Evolutionary conservation across 768 basidiomycete species (phyloP).

Genomic region (Leucosporidium yakuticum): DNA sequence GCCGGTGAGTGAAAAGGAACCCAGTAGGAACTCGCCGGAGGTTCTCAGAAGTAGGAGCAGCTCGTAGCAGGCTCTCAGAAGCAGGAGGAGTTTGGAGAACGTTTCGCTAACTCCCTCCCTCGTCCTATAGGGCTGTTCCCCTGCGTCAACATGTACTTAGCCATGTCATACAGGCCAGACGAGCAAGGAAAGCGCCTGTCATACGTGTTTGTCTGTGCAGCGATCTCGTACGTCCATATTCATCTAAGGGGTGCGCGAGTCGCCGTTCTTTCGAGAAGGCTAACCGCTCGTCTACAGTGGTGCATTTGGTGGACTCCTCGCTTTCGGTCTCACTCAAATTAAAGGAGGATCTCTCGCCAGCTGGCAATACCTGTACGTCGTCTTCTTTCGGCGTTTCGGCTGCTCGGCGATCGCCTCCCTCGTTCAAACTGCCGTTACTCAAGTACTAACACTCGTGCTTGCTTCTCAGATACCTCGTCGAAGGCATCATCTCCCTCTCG

Average conservation of each 20-base stretch:
- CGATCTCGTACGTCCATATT: not conserved
- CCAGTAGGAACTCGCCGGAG: too few relatives aligned
- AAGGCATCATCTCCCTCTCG: constrained; percentile 11
- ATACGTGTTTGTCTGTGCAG: constrained; percentile 3
- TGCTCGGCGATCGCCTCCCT: not conserved
- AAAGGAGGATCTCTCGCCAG: not conserved
- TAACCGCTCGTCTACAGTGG: not conserved
- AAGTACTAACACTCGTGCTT: not conserved
- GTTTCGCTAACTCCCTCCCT: not conserved
- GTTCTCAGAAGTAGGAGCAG: too few relatives aligned
- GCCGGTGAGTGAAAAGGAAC: too few relatives aligned
- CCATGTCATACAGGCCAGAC: constrained; percentile 1
- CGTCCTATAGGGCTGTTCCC: not conserved
- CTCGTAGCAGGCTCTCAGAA: not conserved
- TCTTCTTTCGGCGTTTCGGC: too few relatives aligned
- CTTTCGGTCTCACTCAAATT: constrained; percentile 4
- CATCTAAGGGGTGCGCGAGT: too few relatives aligned
- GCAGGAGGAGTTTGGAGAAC: not conserved
- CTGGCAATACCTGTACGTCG: not conserved
- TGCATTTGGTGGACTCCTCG: not conserved
- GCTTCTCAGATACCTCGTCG: constrained; percentile 6
- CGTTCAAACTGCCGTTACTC: not conserved
- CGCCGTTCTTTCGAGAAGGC: too few relatives aligned
- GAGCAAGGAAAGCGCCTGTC: not conserved
- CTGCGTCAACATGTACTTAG: not conserved